A percentile compares a stretch with the other conserved stretches of the same genome.
Conservation (phyloP, 2,329 filamentous ascomycete genomes). For the Phaeosphaeriaceae sp. region DNA sequence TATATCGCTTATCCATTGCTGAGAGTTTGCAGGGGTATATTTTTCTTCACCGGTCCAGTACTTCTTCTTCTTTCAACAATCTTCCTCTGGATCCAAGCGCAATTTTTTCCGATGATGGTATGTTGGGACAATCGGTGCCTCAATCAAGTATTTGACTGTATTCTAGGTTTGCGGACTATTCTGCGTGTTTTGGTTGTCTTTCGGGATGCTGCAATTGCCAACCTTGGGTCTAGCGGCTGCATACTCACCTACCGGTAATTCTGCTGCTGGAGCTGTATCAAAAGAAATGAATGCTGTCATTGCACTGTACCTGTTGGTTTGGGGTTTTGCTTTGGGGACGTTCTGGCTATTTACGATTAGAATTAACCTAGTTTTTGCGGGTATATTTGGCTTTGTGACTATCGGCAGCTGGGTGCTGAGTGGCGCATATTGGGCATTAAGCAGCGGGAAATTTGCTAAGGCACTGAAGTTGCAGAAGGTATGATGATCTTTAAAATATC, state of each 20-base stretch:
- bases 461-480: constrained; percentile 57
- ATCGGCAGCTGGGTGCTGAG: constrained; percentile 55
- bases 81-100: constrained; percentile 57
- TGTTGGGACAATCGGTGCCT: too few relatives aligned
- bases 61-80: constrained; percentile 57
- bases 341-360: constrained; percentile 60
- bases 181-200: constrained; percentile 58
- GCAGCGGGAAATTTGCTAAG: constrained; percentile 51
- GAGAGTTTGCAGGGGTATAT: constrained; percentile 35
- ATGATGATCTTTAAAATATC: constrained; percentile 7
- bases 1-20: neutral
- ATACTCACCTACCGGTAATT: constrained; percentile 51
- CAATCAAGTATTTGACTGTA: too few relatives aligned
- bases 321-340: constrained; percentile 60
- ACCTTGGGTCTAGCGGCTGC: constrained; percentile 55
- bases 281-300: constrained; percentile 58
- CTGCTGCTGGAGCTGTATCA: constrained; percentile 53
- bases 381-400: constrained; percentile 58
- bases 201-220: constrained; percentile 59
- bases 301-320: constrained; percentile 59
- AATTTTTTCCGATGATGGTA: constrained; percentile 54
- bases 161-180: constrained; percentile 55
- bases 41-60: constrained; percentile 56
- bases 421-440: constrained; percentile 58
- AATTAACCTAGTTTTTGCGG: constrained; percentile 58